Evolutionary conservation across 148 eudicot species (phyloP), one percentile per base, ranked within the genome.

Genomic region (Silene latifolia): DNA sequence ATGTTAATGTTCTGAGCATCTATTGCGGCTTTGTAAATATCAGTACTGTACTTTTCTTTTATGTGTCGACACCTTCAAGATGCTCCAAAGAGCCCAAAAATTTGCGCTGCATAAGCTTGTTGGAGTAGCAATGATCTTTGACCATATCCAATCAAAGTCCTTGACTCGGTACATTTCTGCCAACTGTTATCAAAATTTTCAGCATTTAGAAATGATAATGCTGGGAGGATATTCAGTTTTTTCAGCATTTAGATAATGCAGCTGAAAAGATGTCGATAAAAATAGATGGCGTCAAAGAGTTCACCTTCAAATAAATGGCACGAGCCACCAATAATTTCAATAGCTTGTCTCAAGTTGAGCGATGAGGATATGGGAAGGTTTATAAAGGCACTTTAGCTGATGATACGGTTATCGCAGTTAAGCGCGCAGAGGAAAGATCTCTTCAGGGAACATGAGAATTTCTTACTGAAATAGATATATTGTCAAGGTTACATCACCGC

Each of bases 281-380:
- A 73, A 85, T 91, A 44, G 98, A 94, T 46, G 97, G 93, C 18
- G 89, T 91, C 80, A 94, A 81, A 81, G 88, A 86, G 62, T 91
- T 91, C 82, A 81, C 85, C 46, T 91, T 83, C 71, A 83, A 85
- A 77, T 93, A 91, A 80, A 69, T 91, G 89, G 79, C 87, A 78
- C 78, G 62, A 54, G 97, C 91, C 68, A 94, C 98, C 59, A 51
- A 78, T 57, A 78, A 77, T 74, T 94, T 94, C 69, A 76, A 75
- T 76, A 65, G 61, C 66, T 81, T 88, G 53, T 72, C 85, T 80
- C 87, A 88, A 83, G 87, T 94, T 69, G 98, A 97, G 11, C 85
- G 81, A 83, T 97, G 98, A 85, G 98, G 98, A 77, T 94, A 94
- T 76, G 98, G 98, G 74, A 89, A 84, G 54, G 98, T 94, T 54